phyloP scores from a whole-genome alignment of 2,329 filamentous ascomycete species.

The Akanthomyces lecanii region DNA sequence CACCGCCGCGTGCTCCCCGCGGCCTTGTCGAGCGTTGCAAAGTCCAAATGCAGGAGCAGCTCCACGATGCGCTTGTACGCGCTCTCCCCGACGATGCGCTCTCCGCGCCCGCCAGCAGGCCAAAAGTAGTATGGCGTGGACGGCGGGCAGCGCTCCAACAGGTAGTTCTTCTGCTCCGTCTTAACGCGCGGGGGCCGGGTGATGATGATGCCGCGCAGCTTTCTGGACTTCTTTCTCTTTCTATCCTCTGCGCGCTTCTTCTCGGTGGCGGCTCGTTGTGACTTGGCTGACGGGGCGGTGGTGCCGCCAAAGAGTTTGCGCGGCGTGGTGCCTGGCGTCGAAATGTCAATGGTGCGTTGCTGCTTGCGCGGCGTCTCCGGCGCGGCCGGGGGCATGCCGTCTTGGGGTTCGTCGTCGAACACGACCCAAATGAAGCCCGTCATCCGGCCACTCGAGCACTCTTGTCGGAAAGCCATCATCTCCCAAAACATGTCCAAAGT shows the following conservation, averaged over 20 bases:
- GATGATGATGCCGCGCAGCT: slow-evolving; percentile 52
- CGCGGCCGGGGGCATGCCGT: slow-evolving; percentile 19
- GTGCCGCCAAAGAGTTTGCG: slow-evolving; percentile 29
- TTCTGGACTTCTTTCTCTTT: slow-evolving; percentile 40
- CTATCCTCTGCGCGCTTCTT: slow-evolving; percentile 13
- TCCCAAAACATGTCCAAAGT: slow-evolving; percentile 96
- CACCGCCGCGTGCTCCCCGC: slow-evolving; percentile 63
- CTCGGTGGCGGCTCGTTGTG: slow-evolving; percentile 7
- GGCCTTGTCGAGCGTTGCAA: slow-evolving; percentile 61
- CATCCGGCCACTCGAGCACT: slow-evolving; percentile 86
- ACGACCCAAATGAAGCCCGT: slow-evolving; percentile 96
- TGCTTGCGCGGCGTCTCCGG: slow-evolving; percentile 33
- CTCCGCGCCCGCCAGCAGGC: slow-evolving; percentile 58
- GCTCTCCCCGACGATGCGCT: slow-evolving; percentile 57
- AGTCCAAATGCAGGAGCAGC: slow-evolving; percentile 69
- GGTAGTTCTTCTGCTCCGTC: slow-evolving; percentile 47
- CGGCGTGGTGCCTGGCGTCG: slow-evolving; percentile 31
- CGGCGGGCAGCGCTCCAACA: slow-evolving; percentile 43
- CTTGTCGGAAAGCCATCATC: slow-evolving; percentile 93
- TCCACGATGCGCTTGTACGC: slow-evolving; percentile 66
- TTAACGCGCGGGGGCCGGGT: slow-evolving; percentile 63
- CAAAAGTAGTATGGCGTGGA: slow-evolving; percentile 62
- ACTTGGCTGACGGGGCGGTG: neutral
- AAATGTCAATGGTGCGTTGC: slow-evolving; percentile 20
- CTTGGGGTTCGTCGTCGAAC: slow-evolving; percentile 52